A percentile compares a stretch with the other conserved stretches of the same genome.
Evolutionary conservation across 495 filamentous ascomycete genomes (phyloP).

Genomic region (Penicillium samsonianum): DNA sequence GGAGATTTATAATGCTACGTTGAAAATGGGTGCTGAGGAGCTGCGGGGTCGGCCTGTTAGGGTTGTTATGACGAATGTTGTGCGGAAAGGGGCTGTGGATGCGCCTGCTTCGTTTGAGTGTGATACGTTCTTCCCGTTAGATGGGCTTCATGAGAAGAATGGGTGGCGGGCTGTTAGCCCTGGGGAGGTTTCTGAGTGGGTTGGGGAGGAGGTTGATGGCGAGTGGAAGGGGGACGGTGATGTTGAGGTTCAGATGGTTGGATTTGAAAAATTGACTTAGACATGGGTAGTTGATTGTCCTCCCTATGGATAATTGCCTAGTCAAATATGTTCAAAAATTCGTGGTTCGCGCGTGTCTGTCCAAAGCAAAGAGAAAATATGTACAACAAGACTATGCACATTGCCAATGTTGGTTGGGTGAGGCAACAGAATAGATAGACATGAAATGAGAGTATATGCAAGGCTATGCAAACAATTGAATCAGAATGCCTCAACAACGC

Average conservation of each 20-base stretch:
- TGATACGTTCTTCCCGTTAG: conserved; percentile 81
- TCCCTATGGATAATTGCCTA: not conserved
- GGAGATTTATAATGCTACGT: conserved; percentile 74
- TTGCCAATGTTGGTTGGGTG: conserved; percentile 3
- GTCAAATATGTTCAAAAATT: not conserved
- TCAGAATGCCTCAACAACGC: not conserved
- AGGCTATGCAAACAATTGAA: conserved; percentile 22
- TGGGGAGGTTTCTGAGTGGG: conserved; percentile 45
- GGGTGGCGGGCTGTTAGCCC: conserved; percentile 42
- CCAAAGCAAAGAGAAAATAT: not conserved
- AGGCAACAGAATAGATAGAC: not conserved
- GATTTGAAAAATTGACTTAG: conserved; percentile 40
- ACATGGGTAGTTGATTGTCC: not conserved
- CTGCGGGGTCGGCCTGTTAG: conserved; percentile 29
- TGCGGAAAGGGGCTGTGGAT: conserved; percentile 33
- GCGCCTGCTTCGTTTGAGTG: conserved; percentile 73
- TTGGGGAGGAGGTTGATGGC: conserved; percentile 43
- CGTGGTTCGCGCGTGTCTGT: not conserved
- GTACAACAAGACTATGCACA: not conserved
- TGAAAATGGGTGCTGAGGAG: conserved; percentile 41
- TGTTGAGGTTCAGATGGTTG: conserved; percentile 47
- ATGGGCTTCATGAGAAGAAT: conserved; percentile 31
- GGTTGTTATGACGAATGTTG: conserved; percentile 51
- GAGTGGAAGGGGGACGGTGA: conserved; percentile 46
- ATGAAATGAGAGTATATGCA: conserved; percentile 13